Conservation (phyloP, 202 grass and related monocot genomes). For the Schoenoplectus triqueter region DNA sequence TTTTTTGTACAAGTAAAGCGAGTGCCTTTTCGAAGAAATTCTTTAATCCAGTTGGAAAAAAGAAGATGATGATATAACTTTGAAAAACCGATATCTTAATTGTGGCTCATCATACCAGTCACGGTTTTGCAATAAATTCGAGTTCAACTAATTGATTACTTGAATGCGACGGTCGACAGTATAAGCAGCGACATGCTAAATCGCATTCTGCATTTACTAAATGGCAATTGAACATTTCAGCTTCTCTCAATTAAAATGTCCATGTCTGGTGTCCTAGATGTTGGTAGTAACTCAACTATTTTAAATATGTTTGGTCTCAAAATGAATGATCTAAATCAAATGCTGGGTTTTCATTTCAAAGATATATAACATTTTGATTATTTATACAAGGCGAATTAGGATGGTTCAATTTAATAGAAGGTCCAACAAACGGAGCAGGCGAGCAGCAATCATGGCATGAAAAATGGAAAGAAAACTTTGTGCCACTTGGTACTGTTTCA, state of each 20-base stretch:
- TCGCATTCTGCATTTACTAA: background rate
- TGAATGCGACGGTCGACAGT: background rate
- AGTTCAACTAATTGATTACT: slow-evolving; percentile 11
- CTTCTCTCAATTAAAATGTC: background rate
- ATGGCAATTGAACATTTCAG: background rate
- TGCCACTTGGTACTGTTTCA: slow-evolving; percentile 1
- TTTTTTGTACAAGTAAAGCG: background rate
- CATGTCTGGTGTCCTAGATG: background rate
- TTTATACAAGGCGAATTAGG: background rate
- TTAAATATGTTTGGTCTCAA: background rate
- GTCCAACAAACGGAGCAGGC: background rate
- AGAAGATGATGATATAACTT: background rate
- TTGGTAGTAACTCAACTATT: background rate
- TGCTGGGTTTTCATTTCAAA: background rate
- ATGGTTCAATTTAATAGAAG: background rate
- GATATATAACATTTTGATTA: background rate
- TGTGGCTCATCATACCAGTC: slow-evolving; percentile 17
- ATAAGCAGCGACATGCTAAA: slow-evolving; percentile 22
- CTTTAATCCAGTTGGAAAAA: background rate
- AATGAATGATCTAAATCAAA: slow-evolving; percentile 5
- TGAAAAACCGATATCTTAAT: background rate
- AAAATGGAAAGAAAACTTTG: slow-evolving; percentile 17
- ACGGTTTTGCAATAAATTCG: slow-evolving; percentile 31
- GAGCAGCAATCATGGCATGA: slow-evolving; percentile 25
- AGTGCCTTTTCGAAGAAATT: background rate